Base-by-base conservation (phyloP, 1,139 yeast species). In the Meyerozyma athensensis region DNA sequence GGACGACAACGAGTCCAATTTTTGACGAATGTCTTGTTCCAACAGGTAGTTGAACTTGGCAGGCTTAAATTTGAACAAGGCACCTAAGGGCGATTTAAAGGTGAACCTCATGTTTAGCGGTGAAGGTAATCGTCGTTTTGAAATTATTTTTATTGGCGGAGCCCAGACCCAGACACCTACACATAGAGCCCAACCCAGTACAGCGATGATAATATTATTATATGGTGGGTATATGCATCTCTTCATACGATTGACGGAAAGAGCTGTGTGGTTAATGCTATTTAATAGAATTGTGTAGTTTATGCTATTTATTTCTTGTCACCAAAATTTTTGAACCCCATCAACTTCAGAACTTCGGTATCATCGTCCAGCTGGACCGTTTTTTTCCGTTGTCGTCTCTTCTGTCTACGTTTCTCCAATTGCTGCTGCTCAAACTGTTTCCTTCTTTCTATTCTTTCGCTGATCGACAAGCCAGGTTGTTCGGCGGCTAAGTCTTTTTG, bases 241-340 rank as follows among this genome's bases (percentile, higher is more conserved):
- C n/a, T n/a, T n/a, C n/a, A n/a, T n/a, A n/a, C n/a, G n/a, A n/a
- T n/a, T n/a, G n/a, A n/a, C n/a, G n/a, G n/a, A n/a, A n/a, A n/a
- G n/a, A n/a, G n/a, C n/a, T n/a, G n/a, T n/a, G n/a, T n/a, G n/a
- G n/a, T n/a, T n/a, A n/a, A n/a, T n/a, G n/a, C n/a, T n/a, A n/a
- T n/a, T n/a, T n/a, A n/a, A n/a, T n/a, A n/a, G n/a, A n/a, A n/a
- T n/a, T n/a, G n/a, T n/a, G n/a, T n/a, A n/a, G n/a, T n/a, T n/a
- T n/a, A 28, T 26, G 10, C 16, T 19, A 12, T n/a, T 31, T 34
- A 7, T 18, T n/a, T 24, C 13, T 23, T 19, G 9, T 34, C 6
- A 19, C 72, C 72, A 53, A 78, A 79, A 2, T 68, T 68, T 2
- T 62, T 50, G 45, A 84, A 79, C 2, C 92, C 92, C 89, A 84